Base-by-base conservation (phyloP, 106 monocot species). In the Cymbidium sinense region DNA sequence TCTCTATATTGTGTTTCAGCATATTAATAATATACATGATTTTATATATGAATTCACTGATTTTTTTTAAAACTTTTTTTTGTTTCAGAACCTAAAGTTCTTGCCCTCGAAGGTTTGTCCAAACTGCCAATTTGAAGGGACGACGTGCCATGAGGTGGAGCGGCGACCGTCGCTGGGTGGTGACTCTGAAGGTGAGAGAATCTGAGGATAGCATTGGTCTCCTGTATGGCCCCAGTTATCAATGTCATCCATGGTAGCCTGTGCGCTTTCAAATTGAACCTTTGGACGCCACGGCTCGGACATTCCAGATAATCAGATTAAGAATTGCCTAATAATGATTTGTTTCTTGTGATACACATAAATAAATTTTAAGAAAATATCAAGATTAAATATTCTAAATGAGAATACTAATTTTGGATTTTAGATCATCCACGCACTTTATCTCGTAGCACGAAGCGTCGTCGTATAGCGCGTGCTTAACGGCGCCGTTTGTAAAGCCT, bases 201-300 rank as follows among this genome's bases (percentile, higher is more conserved):
- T 92, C 28, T 83, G 39, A 92, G 86, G 33, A 82, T 71, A 2
- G 82, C 70, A 75, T 82, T 65, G 80, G 64, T 80, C 75, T 90
- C 85, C 90, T 86, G 84, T 33, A n/a, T 54, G 33, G 34, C 95
- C 95, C 92, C 92, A 95, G 84, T 95, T 95, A 82, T 85, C 92
- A 95, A 83, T 21, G 43, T 19, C 55, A 72, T 64, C 92, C 91
- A 92, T 2, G 62, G 25, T 10, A 27, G 35, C 21, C 30, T 78
- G 12, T 15, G 13, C 5, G 89, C 95, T 30, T 88, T 87, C 72
- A n/a, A 95, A 64, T 92, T 77, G 83, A 76, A 85, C 76, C 2
- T n/a, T 1, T 80, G 19, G 41, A 93, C 54, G 1, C 61, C 76
- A 0, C 93, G 18, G 69, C 79, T 3, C 90, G 90, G 28, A 93